Percentiles rank a stretch among this genome's conserved stretches.
Conservation (phyloP, 2,329 filamentous ascomycete genomes). For the Colletotrichum sp. region DNA sequence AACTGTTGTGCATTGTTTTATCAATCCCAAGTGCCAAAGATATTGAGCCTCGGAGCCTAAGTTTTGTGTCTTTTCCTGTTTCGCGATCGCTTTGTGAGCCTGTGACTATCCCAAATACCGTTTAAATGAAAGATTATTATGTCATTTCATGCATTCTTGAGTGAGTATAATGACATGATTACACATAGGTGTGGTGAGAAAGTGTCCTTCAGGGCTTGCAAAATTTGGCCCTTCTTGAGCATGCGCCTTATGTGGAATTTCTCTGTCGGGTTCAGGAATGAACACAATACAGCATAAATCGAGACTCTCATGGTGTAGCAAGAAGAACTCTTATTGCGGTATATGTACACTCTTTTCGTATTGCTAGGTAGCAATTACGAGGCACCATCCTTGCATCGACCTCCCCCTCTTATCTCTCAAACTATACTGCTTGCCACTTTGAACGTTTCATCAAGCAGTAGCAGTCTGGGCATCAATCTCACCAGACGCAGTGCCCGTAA, state of each 20-base stretch:
- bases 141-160: no score
- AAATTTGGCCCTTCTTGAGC: not conserved
- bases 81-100: not conserved
- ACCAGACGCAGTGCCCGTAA: not conserved
- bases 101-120: accelerated
- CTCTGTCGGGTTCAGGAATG: not conserved
- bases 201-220: not conserved
- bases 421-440: accelerated
- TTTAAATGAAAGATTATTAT: no score
- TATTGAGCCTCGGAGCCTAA: not conserved
- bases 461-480: not conserved
- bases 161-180: accelerated
- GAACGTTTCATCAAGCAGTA: not conserved
- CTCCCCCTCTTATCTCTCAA: not conserved
- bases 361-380: not conserved
- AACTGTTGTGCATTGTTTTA: no score
- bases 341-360: not conserved
- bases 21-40: accelerated
- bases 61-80: not conserved
- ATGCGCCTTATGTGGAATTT: not conserved
- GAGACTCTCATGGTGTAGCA: not conserved
- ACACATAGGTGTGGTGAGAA: accelerated
- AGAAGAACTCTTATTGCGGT: accelerated
- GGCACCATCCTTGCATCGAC: accelerated
- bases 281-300: accelerated